Evolutionary conservation across 2,329 filamentous ascomycete genomes (phyloP), one percentile per base, ranked within the genome.

Genomic region (Leptodontidium sp.): DNA sequence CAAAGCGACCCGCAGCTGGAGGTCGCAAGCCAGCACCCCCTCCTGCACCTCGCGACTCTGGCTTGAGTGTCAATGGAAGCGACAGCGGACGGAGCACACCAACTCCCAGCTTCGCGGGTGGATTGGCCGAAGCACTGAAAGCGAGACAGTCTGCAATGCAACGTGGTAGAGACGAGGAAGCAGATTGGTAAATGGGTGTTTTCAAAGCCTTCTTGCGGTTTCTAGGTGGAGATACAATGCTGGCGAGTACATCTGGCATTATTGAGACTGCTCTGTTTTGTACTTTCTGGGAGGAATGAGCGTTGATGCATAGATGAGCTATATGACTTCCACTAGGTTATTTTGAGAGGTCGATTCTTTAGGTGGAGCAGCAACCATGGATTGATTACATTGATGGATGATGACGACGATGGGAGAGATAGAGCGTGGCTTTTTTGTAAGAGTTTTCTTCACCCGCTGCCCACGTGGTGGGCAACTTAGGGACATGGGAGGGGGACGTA

Each of bases 61-160:
- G 85, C 64, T 87, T 90, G 83, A 89, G 88, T 72, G 79, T 90
- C 66, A 77, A 72, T 47, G 77, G 76, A 29, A 75, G 78, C 65
- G 87, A 83, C 61, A 85, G 86, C 64, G 93, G 91, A 75, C 87
- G 91, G 49, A 91, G 90, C 73, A 93, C 91, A 4, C 91, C 91
- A 3, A 93, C 87, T 47, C 87, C 90, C 15, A 92, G 90, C 78
- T 78, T 93, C 70, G 90, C 88, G 3, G 91, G 91, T 61, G 92
- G 91, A 57, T 81, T 96, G 73, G 93, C 93, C 2, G 92, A 94
- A 78, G 92, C 92, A n/a, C 81, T 96, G 75, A 83, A 92, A 75
- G 91, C 91, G 53, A 85, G 93, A 75, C 91, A 94, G 82, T 89
- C 90, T 76, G 88, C 86, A 76, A 88, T 88, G 79, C 84, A 87